Evolutionary conservation across 2,329 filamentous ascomycete species (phyloP).

Genomic region (Trichoderma polysporum): DNA sequence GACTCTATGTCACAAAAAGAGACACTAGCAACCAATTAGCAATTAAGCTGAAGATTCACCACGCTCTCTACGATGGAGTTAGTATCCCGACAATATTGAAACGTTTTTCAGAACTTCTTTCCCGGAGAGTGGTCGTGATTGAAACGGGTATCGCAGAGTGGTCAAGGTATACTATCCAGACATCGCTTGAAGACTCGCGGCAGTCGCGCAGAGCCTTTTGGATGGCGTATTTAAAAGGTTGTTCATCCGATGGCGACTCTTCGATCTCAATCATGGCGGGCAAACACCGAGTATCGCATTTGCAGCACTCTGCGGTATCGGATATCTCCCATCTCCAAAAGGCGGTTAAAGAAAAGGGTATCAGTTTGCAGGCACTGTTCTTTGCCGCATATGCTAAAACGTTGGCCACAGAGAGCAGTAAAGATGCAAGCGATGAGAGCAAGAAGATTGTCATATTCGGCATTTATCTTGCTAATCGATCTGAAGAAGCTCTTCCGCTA

Average conservation of each 20-base stretch:
- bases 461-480: slow-evolving; percentile 79
- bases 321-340: slow-evolving; percentile 34
- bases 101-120: slow-evolving; percentile 25
- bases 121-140: not conserved
- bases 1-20: not conserved
- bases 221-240: slow-evolving; percentile 39
- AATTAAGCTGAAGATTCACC: slow-evolving; percentile 67
- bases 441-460: slow-evolving; percentile 60
- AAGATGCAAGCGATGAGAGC: slow-evolving; percentile 19
- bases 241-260: not conserved
- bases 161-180: slow-evolving; percentile 27
- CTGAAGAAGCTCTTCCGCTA: slow-evolving; percentile 46
- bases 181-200: slow-evolving; percentile 5
- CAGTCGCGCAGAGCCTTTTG: slow-evolving; percentile 40
- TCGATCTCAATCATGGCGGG: slow-evolving; percentile 12
- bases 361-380: slow-evolving; percentile 72
- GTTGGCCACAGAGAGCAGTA: slow-evolving; percentile 19
- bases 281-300: slow-evolving; percentile 30
- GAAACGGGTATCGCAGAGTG: slow-evolving; percentile 28
- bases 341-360: slow-evolving; percentile 49
- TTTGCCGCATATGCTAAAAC: slow-evolving; percentile 67
- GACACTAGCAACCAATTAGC: slow-evolving; percentile 23
- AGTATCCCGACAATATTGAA: slow-evolving; percentile 67
- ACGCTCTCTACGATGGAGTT: slow-evolving; percentile 84
- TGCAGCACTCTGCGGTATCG: slow-evolving; percentile 49